Percentiles rank a stretch among this genome's conserved stretches.
phyloP scores from a whole-genome alignment of 1,284 basidiomycete species.

The Marasmius fiardii region DNA sequence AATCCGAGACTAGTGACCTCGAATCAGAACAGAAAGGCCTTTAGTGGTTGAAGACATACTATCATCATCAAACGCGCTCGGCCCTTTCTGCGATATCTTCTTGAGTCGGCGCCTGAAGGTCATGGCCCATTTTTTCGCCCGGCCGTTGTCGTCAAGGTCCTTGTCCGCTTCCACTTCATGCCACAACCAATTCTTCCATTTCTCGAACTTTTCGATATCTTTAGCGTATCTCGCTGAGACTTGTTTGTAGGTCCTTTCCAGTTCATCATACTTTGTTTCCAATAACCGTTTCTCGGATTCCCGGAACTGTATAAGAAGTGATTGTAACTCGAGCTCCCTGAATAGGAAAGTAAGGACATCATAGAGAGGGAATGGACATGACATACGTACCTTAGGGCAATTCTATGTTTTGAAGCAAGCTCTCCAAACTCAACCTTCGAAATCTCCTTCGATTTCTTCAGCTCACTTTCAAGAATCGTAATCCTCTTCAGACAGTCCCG shows the following conservation, averaged over 20 bases:
- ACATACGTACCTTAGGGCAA: too few relatives aligned
- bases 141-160: conserved; percentile 18
- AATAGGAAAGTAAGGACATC: neutral
- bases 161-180: conserved; percentile 20
- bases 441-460: conserved; percentile 19
- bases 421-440: conserved; percentile 18
- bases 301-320: neutral
- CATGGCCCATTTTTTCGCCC: conserved; percentile 11
- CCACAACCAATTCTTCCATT: conserved; percentile 41
- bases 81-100: neutral
- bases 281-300: conserved; percentile 21
- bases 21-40: too few relatives aligned
- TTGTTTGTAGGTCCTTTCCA: conserved; percentile 34
- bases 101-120: conserved; percentile 2
- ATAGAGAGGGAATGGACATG: too few relatives aligned
- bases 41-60: conserved; percentile 2
- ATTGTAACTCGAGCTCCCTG: neutral
- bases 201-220: conserved; percentile 48
- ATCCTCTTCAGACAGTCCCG: conserved; percentile 31
- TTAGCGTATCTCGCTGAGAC: conserved; percentile 42
- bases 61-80: neutral
- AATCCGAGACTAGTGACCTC: too few relatives aligned
- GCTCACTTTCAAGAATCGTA: conserved; percentile 26
- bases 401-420: conserved; percentile 1
- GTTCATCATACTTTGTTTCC: conserved; percentile 36